phyloP scores from a whole-genome alignment of 805 yeast genomes.

The Yamadazyma akitaensis region DNA sequence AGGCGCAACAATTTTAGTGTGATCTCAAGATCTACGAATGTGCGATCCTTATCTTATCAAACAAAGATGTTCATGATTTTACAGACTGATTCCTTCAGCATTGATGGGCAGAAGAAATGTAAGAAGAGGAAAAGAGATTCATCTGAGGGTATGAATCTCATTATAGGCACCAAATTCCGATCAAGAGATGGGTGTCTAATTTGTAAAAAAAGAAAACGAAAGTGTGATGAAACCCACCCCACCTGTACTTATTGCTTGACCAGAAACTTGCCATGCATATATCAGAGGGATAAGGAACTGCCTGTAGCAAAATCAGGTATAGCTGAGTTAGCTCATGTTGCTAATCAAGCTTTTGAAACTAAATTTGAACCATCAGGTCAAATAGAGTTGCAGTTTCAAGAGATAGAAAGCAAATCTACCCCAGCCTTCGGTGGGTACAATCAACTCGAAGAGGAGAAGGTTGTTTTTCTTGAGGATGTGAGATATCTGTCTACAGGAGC shows the following conservation, averaged over 20 bases:
- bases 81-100: not conserved
- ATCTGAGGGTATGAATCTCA: not conserved
- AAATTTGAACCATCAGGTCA: no score
- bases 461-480: not conserved
- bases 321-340: no score
- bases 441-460: not conserved
- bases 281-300: not conserved
- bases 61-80: not conserved
- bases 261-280: constrained; percentile 16
- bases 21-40: no score
- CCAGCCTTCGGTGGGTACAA: no score
- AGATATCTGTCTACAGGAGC: not conserved
- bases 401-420: no score
- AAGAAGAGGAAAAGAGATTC: not conserved
- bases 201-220: constrained; percentile 19
- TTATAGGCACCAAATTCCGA: constrained; percentile 13
- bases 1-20: no score
- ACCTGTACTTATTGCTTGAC: constrained; percentile 17
- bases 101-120: not conserved
- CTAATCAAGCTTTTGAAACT: no score
- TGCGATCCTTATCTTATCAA: not conserved
- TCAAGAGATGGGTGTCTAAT: constrained; percentile 16
- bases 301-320: no score
- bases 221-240: constrained; percentile 25
- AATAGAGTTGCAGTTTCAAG: no score